Percentiles rank a stretch among this genome's conserved stretches.
Conservation (phyloP, 2,329 filamentous ascomycete genomes). For the Botrytis hyacinthi region DNA sequence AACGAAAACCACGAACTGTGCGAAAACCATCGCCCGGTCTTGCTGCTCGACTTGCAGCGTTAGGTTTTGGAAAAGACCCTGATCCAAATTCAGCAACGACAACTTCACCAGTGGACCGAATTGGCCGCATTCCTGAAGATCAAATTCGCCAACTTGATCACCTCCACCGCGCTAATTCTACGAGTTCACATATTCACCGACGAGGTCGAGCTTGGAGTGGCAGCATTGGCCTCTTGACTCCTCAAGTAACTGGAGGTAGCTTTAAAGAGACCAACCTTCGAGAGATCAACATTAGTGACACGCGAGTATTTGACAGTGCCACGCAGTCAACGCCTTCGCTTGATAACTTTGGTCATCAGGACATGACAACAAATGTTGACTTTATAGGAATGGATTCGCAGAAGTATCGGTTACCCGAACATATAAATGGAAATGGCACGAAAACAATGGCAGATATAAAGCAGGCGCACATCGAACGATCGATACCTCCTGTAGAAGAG, state of each 20-base stretch:
- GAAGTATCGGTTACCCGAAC: slow-evolving; percentile 72
- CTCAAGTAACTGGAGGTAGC: slow-evolving; percentile 36
- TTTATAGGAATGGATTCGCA: slow-evolving; percentile 66
- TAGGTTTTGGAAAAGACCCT: slow-evolving; percentile 53
- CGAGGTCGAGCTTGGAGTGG: slow-evolving; percentile 72
- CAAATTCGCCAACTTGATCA: slow-evolving; percentile 69
- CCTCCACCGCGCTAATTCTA: slow-evolving; percentile 58
- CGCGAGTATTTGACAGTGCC: slow-evolving; percentile 31
- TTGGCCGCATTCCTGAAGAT: slow-evolving; percentile 68
- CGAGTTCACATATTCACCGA: slow-evolving; percentile 53
- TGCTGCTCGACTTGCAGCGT: slow-evolving; percentile 62
- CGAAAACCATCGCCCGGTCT: slow-evolving; percentile 64
- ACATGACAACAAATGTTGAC: slow-evolving; percentile 37
- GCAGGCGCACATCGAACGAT: slow-evolving; percentile 55
- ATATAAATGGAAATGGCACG: slow-evolving; percentile 65
- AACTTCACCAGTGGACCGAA: slow-evolving; percentile 44
- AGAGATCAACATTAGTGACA: slow-evolving; percentile 30
- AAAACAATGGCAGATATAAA: slow-evolving; percentile 59
- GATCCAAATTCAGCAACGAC: slow-evolving; percentile 25
- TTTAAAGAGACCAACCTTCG: slow-evolving; percentile 25
- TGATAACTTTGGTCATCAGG: slow-evolving; percentile 31
- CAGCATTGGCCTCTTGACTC: slow-evolving; percentile 45
- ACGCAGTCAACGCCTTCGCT: slow-evolving; percentile 31
- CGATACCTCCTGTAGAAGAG: slow-evolving; percentile 41
- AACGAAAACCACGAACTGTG: slow-evolving; percentile 32